Base-by-base conservation (phyloP, 176 grass and related monocot genomes). In the Urochloa ruziziensis region DNA sequence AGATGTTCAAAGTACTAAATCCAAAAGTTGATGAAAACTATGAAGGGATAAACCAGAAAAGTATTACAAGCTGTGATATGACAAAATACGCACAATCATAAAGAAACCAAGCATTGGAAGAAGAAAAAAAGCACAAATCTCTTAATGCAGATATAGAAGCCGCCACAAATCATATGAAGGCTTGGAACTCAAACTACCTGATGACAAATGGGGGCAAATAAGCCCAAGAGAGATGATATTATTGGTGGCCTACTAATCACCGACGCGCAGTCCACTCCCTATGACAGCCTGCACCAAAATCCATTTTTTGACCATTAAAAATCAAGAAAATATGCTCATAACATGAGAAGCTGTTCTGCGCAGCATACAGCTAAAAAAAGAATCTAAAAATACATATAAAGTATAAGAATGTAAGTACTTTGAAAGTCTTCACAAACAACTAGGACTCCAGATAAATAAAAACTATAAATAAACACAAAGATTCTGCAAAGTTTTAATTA, bases 221-320 rank as follows among this genome's bases (percentile, higher is more conserved):
- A 67, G 59, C 46, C 16, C 74, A 34, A 71, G 33, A 68, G 74
- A 67, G 61, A 83, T 29, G 67, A 66, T 18, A 62, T 58, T 77
- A 74, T 61, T 49, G 79, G 79, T 51, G 71, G n/a, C 60, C 67
- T 51, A 34, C 74, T 78, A 83, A 59, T 86, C 74, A 87, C 59
- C 59, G 47, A 87, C 89, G 71, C 54, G 66, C 82, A 75, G 62
- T 77, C 77, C 71, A 88, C 77, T 79, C 67, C 82, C 35, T 44
- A 62, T 15, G 77, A 85, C 85, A 85, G 77, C 67, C 89, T 90
- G 89, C 84, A 67, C 34, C 74, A 8, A 79, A 86, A 83, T 79
- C 58, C 58, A 79, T 78, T 79, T 75, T 59, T 10, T 78, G 67
- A 79, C 73, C 49, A 35, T 81, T 25, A 68, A 42, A 79, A 79